Evolutionary conservation across 345 rosid species (phyloP).

Genomic region (Brassica cretica): DNA sequence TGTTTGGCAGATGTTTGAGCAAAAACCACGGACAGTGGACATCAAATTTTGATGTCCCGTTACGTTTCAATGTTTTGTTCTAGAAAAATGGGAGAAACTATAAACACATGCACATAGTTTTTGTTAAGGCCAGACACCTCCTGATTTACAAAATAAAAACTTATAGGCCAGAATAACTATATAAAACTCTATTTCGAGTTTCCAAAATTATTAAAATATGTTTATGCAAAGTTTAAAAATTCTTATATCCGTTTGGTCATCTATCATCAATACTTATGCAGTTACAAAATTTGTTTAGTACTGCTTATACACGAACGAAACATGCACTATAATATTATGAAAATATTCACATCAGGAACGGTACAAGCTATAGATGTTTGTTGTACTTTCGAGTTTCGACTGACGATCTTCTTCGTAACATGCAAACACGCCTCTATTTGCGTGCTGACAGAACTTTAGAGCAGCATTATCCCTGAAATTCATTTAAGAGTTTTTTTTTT

Average conservation of each 20-base stretch:
- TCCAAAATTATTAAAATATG: neutral
- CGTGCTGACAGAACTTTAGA: conserved; percentile 21
- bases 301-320: neutral
- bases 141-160: too few relatives aligned
- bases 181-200: neutral
- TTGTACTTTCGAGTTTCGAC: conserved; percentile 6
- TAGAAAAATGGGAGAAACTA: neutral
- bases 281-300: neutral
- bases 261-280: neutral
- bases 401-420: conserved; percentile 7
- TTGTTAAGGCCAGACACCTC: too few relatives aligned
- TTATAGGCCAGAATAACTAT: neutral
- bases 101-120: neutral
- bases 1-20: conserved; percentile 14
- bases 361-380: conserved; percentile 1
- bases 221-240: neutral
- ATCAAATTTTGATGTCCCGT: conserved; percentile 12
- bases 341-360: conserved; percentile 2
- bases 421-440: conserved; percentile 25
- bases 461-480: too few relatives aligned
- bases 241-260: neutral
- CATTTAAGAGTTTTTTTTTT: too few relatives aligned
- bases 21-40: neutral
- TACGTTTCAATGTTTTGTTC: conserved; percentile 1
- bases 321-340: neutral